These are phyloP conservation scores for Pyrenochaeta sp. DNA, from an alignment of 2,329 filamentous ascomycete genomes.

Conservation along the genomic window DNA sequence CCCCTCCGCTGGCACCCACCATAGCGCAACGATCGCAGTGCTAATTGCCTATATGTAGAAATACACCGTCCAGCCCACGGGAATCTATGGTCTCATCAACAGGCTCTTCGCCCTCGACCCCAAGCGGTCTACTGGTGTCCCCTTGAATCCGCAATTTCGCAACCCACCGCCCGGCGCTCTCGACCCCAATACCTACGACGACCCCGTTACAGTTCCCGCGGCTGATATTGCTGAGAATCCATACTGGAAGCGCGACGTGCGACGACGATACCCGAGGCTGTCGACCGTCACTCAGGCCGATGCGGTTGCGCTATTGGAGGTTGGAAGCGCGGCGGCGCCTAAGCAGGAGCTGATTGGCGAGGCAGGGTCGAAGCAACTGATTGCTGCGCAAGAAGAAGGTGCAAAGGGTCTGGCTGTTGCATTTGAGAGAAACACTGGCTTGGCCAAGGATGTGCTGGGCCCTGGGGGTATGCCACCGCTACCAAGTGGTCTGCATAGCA, in stretches of 20 bases:
- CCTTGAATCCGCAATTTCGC: constrained; percentile 91
- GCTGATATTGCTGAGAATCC: constrained; percentile 90
- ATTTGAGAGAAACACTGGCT: constrained; percentile 71
- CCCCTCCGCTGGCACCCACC: constrained; percentile 10
- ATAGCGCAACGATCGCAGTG: not conserved
- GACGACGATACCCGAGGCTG: constrained; percentile 81
- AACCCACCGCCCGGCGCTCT: constrained; percentile 80
- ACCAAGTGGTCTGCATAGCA: constrained; percentile 72
- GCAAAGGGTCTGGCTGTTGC: constrained; percentile 74
- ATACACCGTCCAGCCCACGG: constrained; percentile 91
- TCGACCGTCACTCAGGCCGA: constrained; percentile 85
- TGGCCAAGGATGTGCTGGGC: constrained; percentile 69
- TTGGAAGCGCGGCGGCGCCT: constrained; percentile 82
- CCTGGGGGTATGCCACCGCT: constrained; percentile 85
- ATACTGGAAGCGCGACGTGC: constrained; percentile 94
- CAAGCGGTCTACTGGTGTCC: constrained; percentile 88
- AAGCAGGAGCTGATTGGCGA: constrained; percentile 83
- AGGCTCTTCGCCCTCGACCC: constrained; percentile 81
- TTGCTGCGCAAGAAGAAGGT: constrained; percentile 78
- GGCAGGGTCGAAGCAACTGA: constrained; percentile 76
- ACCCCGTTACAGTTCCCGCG: constrained; percentile 84
- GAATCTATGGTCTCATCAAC: constrained; percentile 87
- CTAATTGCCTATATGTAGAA: constrained; percentile 67
- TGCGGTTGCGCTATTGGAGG: constrained; percentile 81
- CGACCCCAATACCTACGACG: constrained; percentile 77